These are phyloP conservation scores for Boletus vermiculosoides DNA, from an alignment of 768 basidiomycete species.

Conservation along the genomic window DNA sequence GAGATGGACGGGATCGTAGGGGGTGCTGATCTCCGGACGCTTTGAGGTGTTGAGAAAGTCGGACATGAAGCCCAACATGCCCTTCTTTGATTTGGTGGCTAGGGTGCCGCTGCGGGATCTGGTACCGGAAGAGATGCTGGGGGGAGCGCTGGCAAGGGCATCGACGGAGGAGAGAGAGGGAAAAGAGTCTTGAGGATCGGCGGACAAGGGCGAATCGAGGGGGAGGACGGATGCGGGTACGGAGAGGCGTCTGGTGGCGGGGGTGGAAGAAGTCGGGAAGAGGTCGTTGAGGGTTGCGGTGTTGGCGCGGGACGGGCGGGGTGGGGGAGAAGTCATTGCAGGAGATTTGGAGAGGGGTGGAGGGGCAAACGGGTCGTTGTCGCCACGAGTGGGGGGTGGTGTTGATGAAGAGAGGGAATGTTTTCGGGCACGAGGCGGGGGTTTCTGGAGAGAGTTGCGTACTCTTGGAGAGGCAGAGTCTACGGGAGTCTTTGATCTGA, in stretches of 20 bases:
- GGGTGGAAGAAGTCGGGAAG: conserved; percentile 44
- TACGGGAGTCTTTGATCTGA: conserved; percentile 30
- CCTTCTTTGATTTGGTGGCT: conserved; percentile 51
- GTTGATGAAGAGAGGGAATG: conserved; percentile 45
- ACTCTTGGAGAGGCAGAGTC: conserved; percentile 19
- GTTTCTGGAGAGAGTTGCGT: conserved; percentile 64
- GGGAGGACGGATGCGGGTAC: conserved; percentile 38
- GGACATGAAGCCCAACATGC: conserved; percentile 61
- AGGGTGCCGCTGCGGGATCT: conserved; percentile 45
- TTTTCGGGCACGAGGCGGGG: conserved; percentile 53
- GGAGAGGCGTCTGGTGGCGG: conserved; percentile 52
- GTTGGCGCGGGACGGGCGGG: conserved; percentile 81
- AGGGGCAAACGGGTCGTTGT: conserved; percentile 57
- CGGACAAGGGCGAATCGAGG: conserved; percentile 23
- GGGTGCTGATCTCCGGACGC: conserved; percentile 90
- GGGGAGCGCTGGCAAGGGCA: background rate
- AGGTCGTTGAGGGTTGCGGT: conserved; percentile 79
- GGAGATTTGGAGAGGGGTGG: background rate
- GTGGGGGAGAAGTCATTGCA: conserved; percentile 53
- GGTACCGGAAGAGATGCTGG: conserved; percentile 23
- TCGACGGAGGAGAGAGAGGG: conserved; percentile 23
- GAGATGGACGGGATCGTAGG: conserved; percentile 98
- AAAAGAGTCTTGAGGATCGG: conserved; percentile 22
- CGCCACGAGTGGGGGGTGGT: conserved; percentile 31
- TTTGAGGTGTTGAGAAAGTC: conserved; percentile 77